Percentiles rank a stretch among this genome's conserved stretches.
Evolutionary conservation across 495 filamentous ascomycete genomes (phyloP).

Genomic region (Cladorrhinum samala): DNA sequence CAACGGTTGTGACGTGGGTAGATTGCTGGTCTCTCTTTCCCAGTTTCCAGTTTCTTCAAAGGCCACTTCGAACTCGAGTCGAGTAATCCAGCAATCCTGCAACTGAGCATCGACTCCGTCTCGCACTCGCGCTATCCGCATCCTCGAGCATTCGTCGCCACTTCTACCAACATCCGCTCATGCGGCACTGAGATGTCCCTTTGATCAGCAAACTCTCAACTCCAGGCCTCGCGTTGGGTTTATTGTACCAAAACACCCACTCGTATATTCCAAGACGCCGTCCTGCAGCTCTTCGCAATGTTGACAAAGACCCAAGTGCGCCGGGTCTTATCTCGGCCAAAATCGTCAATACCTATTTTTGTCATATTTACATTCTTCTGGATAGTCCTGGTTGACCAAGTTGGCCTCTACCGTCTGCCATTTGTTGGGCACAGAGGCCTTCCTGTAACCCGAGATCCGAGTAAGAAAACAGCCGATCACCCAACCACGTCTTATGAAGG

Average conservation of each 20-base stretch:
- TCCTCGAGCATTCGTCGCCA: no score
- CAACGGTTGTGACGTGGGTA: background rate
- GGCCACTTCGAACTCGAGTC: no score
- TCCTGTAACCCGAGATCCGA: constrained; percentile 5
- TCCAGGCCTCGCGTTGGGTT: background rate
- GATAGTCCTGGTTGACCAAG: constrained; percentile 18
- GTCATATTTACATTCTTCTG: constrained; percentile 28
- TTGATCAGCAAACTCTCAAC: background rate
- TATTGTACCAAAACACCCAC: background rate
- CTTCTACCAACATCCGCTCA: background rate
- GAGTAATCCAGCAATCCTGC: no score
- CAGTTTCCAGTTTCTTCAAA: background rate
- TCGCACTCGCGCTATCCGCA: no score
- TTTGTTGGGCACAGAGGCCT: background rate
- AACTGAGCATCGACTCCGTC: no score
- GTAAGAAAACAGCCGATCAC: constrained; percentile 2
- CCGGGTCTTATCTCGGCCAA: constrained; percentile 48
- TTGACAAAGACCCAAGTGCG: constrained; percentile 31
- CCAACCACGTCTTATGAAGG: background rate
- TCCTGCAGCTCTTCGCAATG: constrained; percentile 1
- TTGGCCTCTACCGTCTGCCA: background rate
- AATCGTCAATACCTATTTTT: constrained; percentile 22
- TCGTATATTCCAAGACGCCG: background rate
- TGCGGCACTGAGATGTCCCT: background rate
- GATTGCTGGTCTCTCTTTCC: background rate